Evolutionary conservation across 495 filamentous ascomycete genomes (phyloP).

Genomic region (Corynascus novoguineensis): DNA sequence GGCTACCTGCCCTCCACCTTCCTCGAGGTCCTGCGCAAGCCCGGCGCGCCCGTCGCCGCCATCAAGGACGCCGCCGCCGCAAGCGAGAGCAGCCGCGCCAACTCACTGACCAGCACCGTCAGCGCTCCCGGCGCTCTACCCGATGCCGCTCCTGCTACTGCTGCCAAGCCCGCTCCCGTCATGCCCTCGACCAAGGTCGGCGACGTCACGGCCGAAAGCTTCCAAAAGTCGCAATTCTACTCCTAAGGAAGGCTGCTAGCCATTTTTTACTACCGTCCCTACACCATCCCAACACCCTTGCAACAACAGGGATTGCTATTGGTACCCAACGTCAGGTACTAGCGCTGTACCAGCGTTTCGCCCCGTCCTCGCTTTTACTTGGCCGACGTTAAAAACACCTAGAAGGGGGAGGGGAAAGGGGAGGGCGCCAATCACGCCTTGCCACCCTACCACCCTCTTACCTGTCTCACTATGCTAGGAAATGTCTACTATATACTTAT

Average conservation of each 20-base stretch:
- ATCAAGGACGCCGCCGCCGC: constrained; percentile 53
- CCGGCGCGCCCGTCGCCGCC: constrained; percentile 39
- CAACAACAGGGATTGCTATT: not conserved
- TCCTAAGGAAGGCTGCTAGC: constrained; percentile 38
- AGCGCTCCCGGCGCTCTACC: constrained; percentile 35
- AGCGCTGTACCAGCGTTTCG: too few relatives aligned
- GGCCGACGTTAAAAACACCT: too few relatives aligned
- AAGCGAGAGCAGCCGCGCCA: constrained; percentile 47
- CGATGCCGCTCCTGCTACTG: constrained; percentile 33
- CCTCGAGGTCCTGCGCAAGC: constrained; percentile 72
- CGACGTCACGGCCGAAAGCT: constrained; percentile 75
- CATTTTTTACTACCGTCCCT: too few relatives aligned
- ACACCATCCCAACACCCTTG: not conserved
- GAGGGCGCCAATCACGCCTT: too few relatives aligned
- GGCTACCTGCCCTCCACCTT: constrained; percentile 89
- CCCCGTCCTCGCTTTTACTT: too few relatives aligned
- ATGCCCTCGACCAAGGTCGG: constrained; percentile 55
- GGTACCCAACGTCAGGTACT: too few relatives aligned
- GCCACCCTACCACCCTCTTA: too few relatives aligned
- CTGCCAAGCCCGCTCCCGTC: constrained; percentile 37
- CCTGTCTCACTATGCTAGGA: too few relatives aligned
- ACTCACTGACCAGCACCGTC: constrained; percentile 41
- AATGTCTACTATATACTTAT: too few relatives aligned
- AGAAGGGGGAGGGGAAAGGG: too few relatives aligned
- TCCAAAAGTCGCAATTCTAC: constrained; percentile 86